Percentiles rank a stretch among this genome's conserved stretches.
Evolutionary conservation across 495 filamentous ascomycete genomes (phyloP).

Genomic region (Trichoderma asperelloides): DNA sequence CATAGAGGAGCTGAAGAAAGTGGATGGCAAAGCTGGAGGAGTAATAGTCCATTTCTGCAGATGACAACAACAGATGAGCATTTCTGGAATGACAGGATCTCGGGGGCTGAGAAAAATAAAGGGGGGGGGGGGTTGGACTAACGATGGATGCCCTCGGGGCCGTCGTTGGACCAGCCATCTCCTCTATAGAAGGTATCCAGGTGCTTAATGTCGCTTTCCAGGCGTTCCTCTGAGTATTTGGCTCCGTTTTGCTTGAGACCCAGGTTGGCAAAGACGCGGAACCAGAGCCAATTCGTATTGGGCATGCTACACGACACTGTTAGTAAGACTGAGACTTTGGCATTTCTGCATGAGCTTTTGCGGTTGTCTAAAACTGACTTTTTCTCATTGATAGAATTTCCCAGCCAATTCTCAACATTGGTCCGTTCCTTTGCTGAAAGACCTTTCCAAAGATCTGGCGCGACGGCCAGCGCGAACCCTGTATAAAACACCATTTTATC

Average conservation of each 20-base stretch:
- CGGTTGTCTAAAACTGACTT: slow-evolving; percentile 30
- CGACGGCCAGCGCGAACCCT: slow-evolving; percentile 54
- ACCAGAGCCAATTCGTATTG: slow-evolving; percentile 63
- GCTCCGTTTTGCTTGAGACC: slow-evolving; percentile 64
- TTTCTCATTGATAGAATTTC: slow-evolving; percentile 62
- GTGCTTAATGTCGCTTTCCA: slow-evolving; percentile 66
- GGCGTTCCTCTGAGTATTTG: slow-evolving; percentile 52
- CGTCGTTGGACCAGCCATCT: slow-evolving; percentile 73
- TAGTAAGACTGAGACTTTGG: not conserved
- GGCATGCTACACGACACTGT: slow-evolving; percentile 35
- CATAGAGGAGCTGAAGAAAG: slow-evolving; percentile 66
- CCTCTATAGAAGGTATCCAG: slow-evolving; percentile 73
- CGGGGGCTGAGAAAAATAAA: not conserved
- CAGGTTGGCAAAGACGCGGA: slow-evolving; percentile 74
- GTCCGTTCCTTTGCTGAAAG: slow-evolving; percentile 48
- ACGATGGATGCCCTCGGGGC: slow-evolving; percentile 62
- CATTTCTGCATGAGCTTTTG: not conserved
- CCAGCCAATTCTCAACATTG: slow-evolving; percentile 60
- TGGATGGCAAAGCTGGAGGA: slow-evolving; percentile 75
- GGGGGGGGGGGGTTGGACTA: slow-evolving; percentile 11
- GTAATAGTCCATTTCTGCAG: slow-evolving; percentile 67
- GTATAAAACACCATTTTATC: not conserved
- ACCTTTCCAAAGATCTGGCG: slow-evolving; percentile 57
- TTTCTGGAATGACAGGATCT: not conserved
- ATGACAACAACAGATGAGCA: not conserved